A percentile compares a stretch with the other conserved stretches of the same genome.
Conservation (phyloP, 163 green algal species). For the Scenedesmus sp. region DNA sequence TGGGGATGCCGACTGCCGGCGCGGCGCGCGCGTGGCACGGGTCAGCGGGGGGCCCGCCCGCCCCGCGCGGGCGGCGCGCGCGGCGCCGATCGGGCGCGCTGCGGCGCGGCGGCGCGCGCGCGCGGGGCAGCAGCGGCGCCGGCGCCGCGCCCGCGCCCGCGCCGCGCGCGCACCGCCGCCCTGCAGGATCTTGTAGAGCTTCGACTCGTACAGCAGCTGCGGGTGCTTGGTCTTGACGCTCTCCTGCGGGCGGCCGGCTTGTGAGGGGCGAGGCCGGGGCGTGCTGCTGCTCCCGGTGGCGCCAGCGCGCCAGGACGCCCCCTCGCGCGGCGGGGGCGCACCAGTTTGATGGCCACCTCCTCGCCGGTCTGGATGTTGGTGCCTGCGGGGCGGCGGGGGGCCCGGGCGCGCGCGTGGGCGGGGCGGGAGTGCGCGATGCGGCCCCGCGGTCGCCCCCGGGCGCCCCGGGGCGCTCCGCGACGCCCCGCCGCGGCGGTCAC, state of each 20-base stretch:
- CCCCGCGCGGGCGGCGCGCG: too few relatives aligned
- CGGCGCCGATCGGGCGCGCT: not conserved
- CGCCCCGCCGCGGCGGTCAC: too few relatives aligned
- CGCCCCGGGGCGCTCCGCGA: too few relatives aligned
- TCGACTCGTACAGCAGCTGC: constrained; percentile 99
- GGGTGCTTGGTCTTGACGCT: constrained; percentile 94
- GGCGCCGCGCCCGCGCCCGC: not conserved
- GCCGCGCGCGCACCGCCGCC: constrained; percentile 81
- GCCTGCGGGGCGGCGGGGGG: too few relatives aligned
- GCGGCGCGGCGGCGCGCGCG: not conserved
- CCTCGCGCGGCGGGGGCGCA: too few relatives aligned
- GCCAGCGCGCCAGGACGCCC: too few relatives aligned
- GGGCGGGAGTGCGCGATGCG: not conserved
- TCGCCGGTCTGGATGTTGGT: constrained; percentile 94
- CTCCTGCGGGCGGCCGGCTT: constrained; percentile 74
- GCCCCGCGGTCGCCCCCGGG: constrained; percentile 3
- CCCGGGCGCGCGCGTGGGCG: too few relatives aligned
- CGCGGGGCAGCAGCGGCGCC: not conserved
- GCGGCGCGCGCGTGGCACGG: too few relatives aligned
- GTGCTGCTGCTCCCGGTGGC: too few relatives aligned
- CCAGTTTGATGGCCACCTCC: constrained; percentile 97
- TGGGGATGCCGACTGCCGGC: constrained; percentile 97
- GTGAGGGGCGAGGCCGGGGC: too few relatives aligned
- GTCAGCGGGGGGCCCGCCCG: too few relatives aligned
- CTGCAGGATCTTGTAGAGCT: constrained; percentile 99